Evolutionary conservation across 202 grass and related monocot species (phyloP).

Genomic region (Cymbopogon flexuosus): DNA sequence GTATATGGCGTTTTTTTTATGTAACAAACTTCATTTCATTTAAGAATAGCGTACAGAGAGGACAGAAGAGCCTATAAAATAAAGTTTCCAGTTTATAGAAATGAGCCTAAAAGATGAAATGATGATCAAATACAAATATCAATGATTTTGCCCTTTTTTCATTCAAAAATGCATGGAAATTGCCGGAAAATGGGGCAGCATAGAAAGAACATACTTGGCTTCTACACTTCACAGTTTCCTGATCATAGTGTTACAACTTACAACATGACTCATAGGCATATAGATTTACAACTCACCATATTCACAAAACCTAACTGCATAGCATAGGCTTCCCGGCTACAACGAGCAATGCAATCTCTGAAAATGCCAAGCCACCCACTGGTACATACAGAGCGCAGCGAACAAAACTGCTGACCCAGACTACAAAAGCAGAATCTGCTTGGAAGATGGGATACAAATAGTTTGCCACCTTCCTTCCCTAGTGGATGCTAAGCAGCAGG

Average conservation of each 20-base stretch:
- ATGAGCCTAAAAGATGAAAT: background rate
- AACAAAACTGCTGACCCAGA: background rate
- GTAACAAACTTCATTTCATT: background rate
- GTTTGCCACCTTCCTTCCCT: constrained; percentile 24
- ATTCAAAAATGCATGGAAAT: no score
- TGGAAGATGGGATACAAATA: constrained; percentile 27
- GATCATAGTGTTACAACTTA: background rate
- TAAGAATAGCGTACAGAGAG: background rate
- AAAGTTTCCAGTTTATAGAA: no score
- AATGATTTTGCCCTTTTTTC: background rate
- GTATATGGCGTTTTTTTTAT: background rate
- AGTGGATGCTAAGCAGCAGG: constrained; percentile 15
- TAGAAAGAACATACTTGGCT: background rate
- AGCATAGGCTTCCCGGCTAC: background rate
- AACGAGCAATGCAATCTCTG: background rate
- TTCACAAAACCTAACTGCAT: constrained; percentile 16
- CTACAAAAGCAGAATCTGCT: constrained; percentile 10
- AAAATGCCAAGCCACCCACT: background rate
- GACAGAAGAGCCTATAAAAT: no score
- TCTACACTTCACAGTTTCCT: background rate
- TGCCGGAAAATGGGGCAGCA: background rate
- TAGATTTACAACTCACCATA: background rate
- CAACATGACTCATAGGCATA: constrained; percentile 5
- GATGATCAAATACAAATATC: background rate
- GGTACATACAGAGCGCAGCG: background rate